phyloP scores from a whole-genome alignment of 257 asterid species.

The Primulina tabacum region DNA sequence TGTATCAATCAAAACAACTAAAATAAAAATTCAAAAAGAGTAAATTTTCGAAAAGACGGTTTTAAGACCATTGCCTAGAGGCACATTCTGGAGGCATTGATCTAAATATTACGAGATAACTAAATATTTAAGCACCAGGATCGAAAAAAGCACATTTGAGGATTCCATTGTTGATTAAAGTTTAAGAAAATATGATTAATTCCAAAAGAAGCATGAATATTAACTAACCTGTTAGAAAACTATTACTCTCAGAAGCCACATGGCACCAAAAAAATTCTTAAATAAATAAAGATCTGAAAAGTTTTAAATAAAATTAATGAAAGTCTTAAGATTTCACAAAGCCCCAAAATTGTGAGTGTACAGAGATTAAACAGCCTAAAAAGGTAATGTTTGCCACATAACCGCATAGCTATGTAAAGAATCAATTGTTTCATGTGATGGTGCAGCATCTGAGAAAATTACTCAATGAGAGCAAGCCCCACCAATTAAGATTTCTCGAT shows the following conservation, averaged over 20 bases:
- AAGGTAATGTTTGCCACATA: conserved; percentile 3
- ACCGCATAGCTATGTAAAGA: background rate
- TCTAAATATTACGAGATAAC: background rate
- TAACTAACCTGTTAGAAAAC: background rate
- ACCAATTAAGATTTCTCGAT: background rate
- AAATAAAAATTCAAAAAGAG: background rate
- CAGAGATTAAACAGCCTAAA: background rate
- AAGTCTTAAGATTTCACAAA: background rate
- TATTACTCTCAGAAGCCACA: conserved; percentile 12
- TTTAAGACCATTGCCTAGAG: background rate
- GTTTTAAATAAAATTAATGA: background rate
- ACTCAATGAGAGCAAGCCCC: background rate
- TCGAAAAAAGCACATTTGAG: background rate
- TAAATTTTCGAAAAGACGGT: background rate
- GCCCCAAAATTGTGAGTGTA: background rate
- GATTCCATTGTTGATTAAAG: background rate
- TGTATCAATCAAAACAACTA: background rate
- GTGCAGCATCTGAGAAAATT: conserved; percentile 6
- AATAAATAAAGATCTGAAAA: background rate
- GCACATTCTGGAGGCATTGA: background rate
- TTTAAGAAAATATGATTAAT: background rate
- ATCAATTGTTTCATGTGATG: no score
- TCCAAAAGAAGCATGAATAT: background rate
- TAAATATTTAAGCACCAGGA: background rate
- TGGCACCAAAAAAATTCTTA: background rate